Evolutionary conservation across 768 basidiomycete species (phyloP), one percentile per base, ranked within the genome.

Genomic region (Tulasnella sp.): DNA sequence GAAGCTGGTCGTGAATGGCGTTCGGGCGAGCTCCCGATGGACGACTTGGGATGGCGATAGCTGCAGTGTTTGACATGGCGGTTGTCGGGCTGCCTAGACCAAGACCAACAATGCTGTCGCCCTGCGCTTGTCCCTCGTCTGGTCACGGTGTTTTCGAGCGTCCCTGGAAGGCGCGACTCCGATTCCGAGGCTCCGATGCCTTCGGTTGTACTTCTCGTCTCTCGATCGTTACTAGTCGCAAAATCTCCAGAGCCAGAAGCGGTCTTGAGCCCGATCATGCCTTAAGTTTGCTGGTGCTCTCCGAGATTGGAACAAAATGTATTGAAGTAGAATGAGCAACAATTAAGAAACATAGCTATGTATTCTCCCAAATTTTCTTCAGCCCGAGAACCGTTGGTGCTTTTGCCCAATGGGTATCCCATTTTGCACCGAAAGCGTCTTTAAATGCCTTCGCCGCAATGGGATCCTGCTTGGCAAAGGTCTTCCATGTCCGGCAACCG

Each of bases 111-210:
- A 70, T 62, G 34, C 71, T 40, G 39, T 76, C 59, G 52, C 73
- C 44, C 63, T 73, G 71, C 73, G 41, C 73, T 70, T 40, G 67
- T 73, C n/a, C n/a, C n/a, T n/a, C n/a, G n/a, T 62, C 22, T 62
- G 71, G 16, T 72, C 71, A 12, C 67, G 52, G 32, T 59, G 52
- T 12, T 71, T 42, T 22, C 69, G 36, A 37, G 74, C 72, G 63
- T 73, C 74, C 16, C 59, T 17, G 64, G 78, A n/a, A n/a, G n/a
- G 32, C 39, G 16, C 41, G n/a, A 79, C 79, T 32, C 83, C 83
- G 9, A 85, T 84, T 36, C 88, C 89, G 34, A 91, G 84, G 76
- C 90, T 91, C 52, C 89, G 86, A 80, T 92, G 91, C 76, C 87
- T 89, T 72, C 19, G 78, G 75, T 39, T 75, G 75, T 68, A 64